Evolutionary conservation across 2,329 filamentous ascomycete genomes (phyloP), one percentile per base, ranked within the genome.

Genomic region (Trichophyton schoenleinii): DNA sequence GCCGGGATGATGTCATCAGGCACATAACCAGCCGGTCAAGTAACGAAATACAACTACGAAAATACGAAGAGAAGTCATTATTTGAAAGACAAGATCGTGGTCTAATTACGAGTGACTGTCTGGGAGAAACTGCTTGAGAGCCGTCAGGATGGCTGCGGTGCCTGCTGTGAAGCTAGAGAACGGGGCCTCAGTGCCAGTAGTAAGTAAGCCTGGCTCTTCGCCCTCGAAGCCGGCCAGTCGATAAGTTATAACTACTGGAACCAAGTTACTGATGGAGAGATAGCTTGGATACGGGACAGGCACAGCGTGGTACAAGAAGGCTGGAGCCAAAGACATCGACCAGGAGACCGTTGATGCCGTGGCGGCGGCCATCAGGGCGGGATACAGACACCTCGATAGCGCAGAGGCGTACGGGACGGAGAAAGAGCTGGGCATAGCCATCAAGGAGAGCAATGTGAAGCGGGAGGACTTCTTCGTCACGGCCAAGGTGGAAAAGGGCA

Each of bases 341-440:
- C 77, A 80, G 52, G 74, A 74, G 6, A 75, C 80, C 58, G 76
- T 85, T 13, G 81, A 85, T 59, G 73, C 75, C 0, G 76, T 80
- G 52, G 85, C 85, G 69, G 76, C 71, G 4, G 83, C 83, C 2
- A 81, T 85, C 61, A 76, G 77, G 55, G 68, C 85, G 2, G 84
- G 83, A 13, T 87, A 84, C 68, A 73, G 76, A 20, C 84, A 87
- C 67, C 74, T 87, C 8, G 85, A 87, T 70, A 81, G 82, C 25
- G 84, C 84, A 5, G 83, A 86, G 69, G 71, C 79, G 67, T 81
- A 81, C 66, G 70, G 72, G 20, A 81, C 76, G 1, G 79, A 81
- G 66, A 64, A 65, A 18, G 79, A 81, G 63, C 65, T 80, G 25
- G 79, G 79, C 0, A 64, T 73, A 15, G 79, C 78, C 0, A 79